Evolutionary conservation across 2,329 filamentous ascomycete species (phyloP).

Genomic region (Pseudocercospora eumusae): DNA sequence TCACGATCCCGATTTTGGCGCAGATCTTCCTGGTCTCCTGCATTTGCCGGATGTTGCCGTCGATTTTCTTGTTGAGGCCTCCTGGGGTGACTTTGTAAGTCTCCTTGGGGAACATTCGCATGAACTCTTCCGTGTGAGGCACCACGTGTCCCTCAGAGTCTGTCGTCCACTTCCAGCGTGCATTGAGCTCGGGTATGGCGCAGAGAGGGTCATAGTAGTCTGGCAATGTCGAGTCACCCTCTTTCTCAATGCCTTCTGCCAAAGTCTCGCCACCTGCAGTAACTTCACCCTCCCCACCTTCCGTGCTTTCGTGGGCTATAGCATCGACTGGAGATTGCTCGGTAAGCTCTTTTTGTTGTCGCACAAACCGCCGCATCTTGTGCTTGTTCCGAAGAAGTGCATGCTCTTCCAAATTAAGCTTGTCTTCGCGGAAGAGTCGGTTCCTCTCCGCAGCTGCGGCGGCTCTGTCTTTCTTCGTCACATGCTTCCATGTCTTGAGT

Average conservation of each 20-base stretch:
- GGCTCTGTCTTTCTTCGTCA: slow-evolving; percentile 94
- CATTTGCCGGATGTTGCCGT: slow-evolving; percentile 89
- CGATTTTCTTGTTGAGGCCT: slow-evolving; percentile 74
- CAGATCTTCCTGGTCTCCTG: slow-evolving; percentile 95
- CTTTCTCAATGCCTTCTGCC: slow-evolving; percentile 91
- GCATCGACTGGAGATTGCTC: slow-evolving; percentile 44
- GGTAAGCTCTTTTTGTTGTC: slow-evolving; percentile 63
- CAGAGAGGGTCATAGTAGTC: slow-evolving; percentile 93
- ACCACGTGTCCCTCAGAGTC: slow-evolving; percentile 87
- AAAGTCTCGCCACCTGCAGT: slow-evolving; percentile 69
- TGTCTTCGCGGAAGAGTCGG: slow-evolving; percentile 77
- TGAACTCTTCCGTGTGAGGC: slow-evolving; percentile 81
- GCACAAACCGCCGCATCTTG: slow-evolving; percentile 85
- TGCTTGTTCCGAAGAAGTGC: slow-evolving; percentile 81
- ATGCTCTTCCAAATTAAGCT: slow-evolving; percentile 82
- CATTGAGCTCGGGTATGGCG: slow-evolving; percentile 78
- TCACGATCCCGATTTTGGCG: slow-evolving; percentile 95
- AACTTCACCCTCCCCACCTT: slow-evolving; percentile 48
- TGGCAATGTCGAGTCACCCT: slow-evolving; percentile 79
- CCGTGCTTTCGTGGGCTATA: slow-evolving; percentile 46
- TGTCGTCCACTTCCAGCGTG: slow-evolving; percentile 81
- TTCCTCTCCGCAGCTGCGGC: slow-evolving; percentile 81
- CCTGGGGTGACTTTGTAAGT: slow-evolving; percentile 75
- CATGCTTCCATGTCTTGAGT: slow-evolving; percentile 98
- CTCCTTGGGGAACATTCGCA: slow-evolving; percentile 73